Base-by-base conservation (phyloP, 768 basidiomycete species). In the Amylocystis lapponica region DNA sequence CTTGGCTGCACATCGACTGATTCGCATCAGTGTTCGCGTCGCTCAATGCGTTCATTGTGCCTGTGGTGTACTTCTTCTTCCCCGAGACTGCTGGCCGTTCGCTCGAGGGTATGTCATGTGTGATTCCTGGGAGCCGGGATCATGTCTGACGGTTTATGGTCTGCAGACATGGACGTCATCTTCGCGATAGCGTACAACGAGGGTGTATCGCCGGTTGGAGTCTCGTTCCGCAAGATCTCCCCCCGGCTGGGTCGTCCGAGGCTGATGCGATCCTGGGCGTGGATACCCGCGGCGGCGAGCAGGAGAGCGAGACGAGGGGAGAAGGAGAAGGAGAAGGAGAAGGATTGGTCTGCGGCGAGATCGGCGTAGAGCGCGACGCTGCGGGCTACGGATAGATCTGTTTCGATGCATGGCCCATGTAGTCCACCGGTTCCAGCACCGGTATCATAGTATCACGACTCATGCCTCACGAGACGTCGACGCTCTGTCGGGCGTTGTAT, bases 41-140 rank as follows among this genome's bases (percentile, higher is more conserved):
- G 0, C 55, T 80, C 35, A 80, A 80, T 47, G 76, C 77, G 4
- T 65, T 75, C 39, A 74, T 80, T 43, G 63, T 79, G 22, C 78
- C 78, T 16, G 51, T 71, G 13, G 75, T 80, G 3, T 81, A 80
- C 53, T 54, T 78, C 38, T 80, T 76, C 63, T 79, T 79, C 62
- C 79, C 68, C 47, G 78, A 80, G 62, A 81, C 78, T 3, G 71
- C 77, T n/a, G 75, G 76, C 21, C 71, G 76, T 32, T 79, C 76
- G 0, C 58, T 79, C 13, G 78, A 79, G 63, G 77, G 69, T 66
- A 41, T n/a, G 54, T 54, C 11, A 16, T 13, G 1, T 36, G 1
- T n/a, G n/a, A n/a, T n/a, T n/a, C n/a, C n/a, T n/a, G n/a, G n/a
- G n/a, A n/a, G n/a, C n/a, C n/a, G n/a, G n/a, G n/a, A n/a, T n/a